Evolutionary conservation across 148 eudicot genomes (phyloP).

Genomic region (Rhododendron mucronatum): DNA sequence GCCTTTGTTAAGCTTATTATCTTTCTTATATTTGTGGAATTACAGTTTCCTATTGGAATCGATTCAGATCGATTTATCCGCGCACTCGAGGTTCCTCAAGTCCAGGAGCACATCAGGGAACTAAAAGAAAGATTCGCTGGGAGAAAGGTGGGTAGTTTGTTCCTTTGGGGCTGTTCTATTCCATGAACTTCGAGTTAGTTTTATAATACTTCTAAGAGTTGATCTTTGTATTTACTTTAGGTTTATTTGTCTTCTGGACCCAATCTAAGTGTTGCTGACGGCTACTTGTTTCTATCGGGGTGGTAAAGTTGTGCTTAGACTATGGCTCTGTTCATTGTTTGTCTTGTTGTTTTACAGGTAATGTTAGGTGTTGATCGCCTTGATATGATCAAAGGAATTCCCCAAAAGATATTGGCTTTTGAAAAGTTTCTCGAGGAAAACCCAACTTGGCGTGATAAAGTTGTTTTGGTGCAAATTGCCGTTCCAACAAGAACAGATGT

Average conservation of each 20-base stretch:
- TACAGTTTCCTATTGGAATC: slow-evolving; percentile 96
- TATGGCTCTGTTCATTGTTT: slow-evolving; percentile 1
- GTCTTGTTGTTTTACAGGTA: slow-evolving; percentile 40
- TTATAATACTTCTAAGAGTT: not conserved
- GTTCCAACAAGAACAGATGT: slow-evolving; percentile 99
- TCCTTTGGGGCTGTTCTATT: not conserved
- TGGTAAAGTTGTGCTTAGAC: not conserved
- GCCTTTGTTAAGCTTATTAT: slow-evolving; percentile 8
- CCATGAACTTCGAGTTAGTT: not conserved
- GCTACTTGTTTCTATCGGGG: not conserved
- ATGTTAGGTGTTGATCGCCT: slow-evolving; percentile 99
- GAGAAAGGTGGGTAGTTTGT: slow-evolving; percentile 58
- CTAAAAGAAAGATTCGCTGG: slow-evolving; percentile 86
- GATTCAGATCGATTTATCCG: slow-evolving; percentile 89
- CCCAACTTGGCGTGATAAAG: slow-evolving; percentile 73
- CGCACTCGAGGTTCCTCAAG: slow-evolving; percentile 68
- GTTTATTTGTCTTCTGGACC: not conserved
- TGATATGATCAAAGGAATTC: slow-evolving; percentile 98
- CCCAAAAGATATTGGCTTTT: slow-evolving; percentile 92
- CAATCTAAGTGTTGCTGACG: not conserved
- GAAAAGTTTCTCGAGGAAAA: slow-evolving; percentile 96
- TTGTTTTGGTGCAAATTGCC: slow-evolving; percentile 93
- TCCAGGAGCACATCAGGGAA: slow-evolving; percentile 78
- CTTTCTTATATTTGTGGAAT: slow-evolving; percentile 16
- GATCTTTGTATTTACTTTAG: not conserved